Conservation (phyloP, 1,284 basidiomycete species). For the Pseudozyma hubeiensis region DNA sequence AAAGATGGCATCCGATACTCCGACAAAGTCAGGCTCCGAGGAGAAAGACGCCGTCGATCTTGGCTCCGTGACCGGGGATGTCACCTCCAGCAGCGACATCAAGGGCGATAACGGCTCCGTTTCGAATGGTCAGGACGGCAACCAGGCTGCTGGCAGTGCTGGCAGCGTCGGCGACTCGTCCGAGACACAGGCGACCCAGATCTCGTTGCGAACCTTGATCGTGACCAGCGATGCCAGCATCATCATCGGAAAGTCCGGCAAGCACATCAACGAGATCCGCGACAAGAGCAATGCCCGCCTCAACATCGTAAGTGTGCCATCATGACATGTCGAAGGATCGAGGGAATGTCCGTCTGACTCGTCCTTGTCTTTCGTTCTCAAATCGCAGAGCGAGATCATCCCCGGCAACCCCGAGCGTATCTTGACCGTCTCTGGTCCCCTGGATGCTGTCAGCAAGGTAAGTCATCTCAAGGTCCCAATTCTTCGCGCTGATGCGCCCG, state of each 20-base stretch:
- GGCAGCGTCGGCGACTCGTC: conserved; percentile 43
- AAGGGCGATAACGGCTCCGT: conserved; percentile 36
- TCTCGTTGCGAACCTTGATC: conserved; percentile 75
- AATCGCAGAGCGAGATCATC: conserved; percentile 63
- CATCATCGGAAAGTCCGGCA: conserved; percentile 96
- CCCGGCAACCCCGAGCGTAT: conserved; percentile 95
- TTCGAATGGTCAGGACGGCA: conserved; percentile 38
- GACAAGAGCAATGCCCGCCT: conserved; percentile 93
- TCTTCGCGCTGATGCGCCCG: neutral
- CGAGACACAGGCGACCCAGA: conserved; percentile 52
- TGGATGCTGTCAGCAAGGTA: conserved; percentile 98
- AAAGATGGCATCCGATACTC: conserved; percentile 46
- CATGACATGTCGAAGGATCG: too few relatives aligned
- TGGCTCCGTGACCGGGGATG: conserved; percentile 43
- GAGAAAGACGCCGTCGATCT: conserved; percentile 57
- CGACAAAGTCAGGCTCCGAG: conserved; percentile 32
- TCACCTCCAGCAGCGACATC: conserved; percentile 34
- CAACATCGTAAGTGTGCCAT: conserved; percentile 59
- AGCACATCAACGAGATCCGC: conserved; percentile 97
- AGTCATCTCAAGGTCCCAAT: conserved; percentile 46
- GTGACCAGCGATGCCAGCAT: conserved; percentile 99
- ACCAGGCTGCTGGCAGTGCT: conserved; percentile 31
- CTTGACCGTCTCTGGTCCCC: conserved; percentile 93
- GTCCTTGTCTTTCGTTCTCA: neutral
- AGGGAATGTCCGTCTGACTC: neutral